Percentiles rank a stretch among this genome's conserved stretches.
Evolutionary conservation across 2,329 filamentous ascomycete genomes (phyloP).

Genomic region (Phialophora tarda): DNA sequence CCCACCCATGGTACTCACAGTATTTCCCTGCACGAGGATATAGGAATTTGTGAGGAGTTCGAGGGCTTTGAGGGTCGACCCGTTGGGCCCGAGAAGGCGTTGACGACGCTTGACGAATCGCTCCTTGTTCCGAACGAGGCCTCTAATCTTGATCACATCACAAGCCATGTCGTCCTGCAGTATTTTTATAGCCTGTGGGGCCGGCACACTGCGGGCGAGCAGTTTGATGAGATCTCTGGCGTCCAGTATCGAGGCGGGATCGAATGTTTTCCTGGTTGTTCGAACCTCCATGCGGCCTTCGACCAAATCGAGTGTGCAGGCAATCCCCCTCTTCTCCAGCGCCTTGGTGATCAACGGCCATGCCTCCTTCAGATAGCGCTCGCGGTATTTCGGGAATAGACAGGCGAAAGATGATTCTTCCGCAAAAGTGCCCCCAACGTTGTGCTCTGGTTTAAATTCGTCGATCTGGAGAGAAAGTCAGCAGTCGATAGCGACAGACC

Average conservation of each 20-base stretch:
- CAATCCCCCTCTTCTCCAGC: slow-evolving; percentile 85
- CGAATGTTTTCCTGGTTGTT: slow-evolving; percentile 88
- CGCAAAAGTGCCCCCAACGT: slow-evolving; percentile 80
- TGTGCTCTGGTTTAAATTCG: slow-evolving; percentile 83
- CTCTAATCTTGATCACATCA: slow-evolving; percentile 95
- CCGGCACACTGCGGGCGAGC: slow-evolving; percentile 86
- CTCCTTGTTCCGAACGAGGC: slow-evolving; percentile 89
- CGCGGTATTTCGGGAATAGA: slow-evolving; percentile 94
- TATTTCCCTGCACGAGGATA: slow-evolving; percentile 95
- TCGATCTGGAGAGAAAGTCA: slow-evolving; percentile 64
- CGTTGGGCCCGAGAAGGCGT: slow-evolving; percentile 87
- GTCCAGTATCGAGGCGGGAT: slow-evolving; percentile 91
- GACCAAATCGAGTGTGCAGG: slow-evolving; percentile 89
- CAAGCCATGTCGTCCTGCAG: slow-evolving; percentile 89
- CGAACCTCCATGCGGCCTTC: slow-evolving; percentile 97
- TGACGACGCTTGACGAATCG: slow-evolving; percentile 94
- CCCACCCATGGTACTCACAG: slow-evolving; percentile 86
- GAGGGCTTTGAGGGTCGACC: slow-evolving; percentile 90
- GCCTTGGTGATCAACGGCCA: slow-evolving; percentile 90
- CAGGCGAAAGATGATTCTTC: slow-evolving; percentile 88
- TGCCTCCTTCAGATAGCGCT: slow-evolving; percentile 87
- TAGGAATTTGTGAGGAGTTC: slow-evolving; percentile 91
- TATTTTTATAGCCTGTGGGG: slow-evolving; percentile 79
- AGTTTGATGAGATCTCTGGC: slow-evolving; percentile 94
- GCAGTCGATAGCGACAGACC: not conserved